Conservation (phyloP, 208 protist species). For the Endotrypanum monterogeii region DNA sequence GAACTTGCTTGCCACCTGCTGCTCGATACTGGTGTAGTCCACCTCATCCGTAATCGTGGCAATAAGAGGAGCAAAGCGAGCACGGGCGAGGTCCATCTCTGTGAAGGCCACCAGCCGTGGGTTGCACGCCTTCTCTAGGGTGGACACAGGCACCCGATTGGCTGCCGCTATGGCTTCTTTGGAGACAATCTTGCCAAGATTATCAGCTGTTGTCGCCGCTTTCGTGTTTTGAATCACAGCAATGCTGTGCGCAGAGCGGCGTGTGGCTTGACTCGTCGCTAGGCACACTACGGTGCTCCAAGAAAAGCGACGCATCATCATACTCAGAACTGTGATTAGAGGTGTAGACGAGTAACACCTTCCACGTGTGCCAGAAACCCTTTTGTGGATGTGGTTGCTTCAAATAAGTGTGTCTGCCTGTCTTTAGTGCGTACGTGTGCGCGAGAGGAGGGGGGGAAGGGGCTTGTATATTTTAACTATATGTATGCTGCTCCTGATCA, state of each 20-base stretch:
- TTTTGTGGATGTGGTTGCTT: too few relatives aligned
- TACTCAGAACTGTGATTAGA: not conserved
- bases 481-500: too few relatives aligned
- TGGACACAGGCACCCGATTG: conserved; percentile 44
- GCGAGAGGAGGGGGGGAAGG: too few relatives aligned
- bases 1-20: conserved; percentile 50
- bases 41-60: conserved; percentile 48
- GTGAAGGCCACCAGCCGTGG: conserved; percentile 59
- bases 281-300: conserved; percentile 11
- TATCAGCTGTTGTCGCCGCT: conserved; percentile 36
- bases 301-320: conserved; percentile 30
- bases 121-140: conserved; percentile 60
- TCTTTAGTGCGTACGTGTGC: too few relatives aligned
- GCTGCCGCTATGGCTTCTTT: conserved; percentile 56
- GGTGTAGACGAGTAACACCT: too few relatives aligned
- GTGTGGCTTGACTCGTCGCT: conserved; percentile 16
- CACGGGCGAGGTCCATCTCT: conserved; percentile 70
- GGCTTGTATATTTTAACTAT: too few relatives aligned
- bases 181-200: conserved; percentile 48
- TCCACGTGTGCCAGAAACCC: too few relatives aligned
- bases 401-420: too few relatives aligned
- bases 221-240: conserved; percentile 50
- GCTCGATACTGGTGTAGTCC: conserved; percentile 65
- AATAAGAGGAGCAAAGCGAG: conserved; percentile 63
- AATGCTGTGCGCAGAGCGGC: conserved; percentile 55